Conservation (phyloP, 108 stramenopile species). For the Nannochloropsis gaditana region DNA sequence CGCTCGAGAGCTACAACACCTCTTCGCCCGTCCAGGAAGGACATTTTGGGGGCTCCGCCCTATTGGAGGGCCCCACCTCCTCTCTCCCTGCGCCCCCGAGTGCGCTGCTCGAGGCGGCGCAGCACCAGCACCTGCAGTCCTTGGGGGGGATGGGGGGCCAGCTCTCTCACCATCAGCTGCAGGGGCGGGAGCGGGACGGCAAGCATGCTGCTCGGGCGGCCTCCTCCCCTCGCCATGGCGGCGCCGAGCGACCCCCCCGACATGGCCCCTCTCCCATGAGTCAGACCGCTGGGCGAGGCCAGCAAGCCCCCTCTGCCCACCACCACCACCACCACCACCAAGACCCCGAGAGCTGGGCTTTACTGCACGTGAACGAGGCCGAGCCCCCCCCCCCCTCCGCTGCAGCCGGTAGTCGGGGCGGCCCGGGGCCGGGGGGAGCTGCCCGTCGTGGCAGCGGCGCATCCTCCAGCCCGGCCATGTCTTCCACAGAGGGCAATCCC, state of each 20-base stretch:
- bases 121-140: background rate
- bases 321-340: background rate
- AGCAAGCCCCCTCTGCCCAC: background rate
- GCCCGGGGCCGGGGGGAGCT: background rate
- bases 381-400: background rate
- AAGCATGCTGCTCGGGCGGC: background rate
- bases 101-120: background rate
- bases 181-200: background rate
- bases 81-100: background rate
- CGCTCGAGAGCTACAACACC: background rate
- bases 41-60: background rate
- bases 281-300: background rate
- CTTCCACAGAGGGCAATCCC: too few species aligned
- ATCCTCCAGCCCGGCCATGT: background rate
- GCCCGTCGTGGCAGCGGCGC: background rate
- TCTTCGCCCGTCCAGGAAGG: background rate
- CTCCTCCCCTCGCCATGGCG: background rate
- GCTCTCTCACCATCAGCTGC: background rate
- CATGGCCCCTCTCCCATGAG: background rate
- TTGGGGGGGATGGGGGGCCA: background rate
- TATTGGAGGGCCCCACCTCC: background rate
- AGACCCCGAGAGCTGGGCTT: background rate
- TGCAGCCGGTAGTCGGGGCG: background rate
- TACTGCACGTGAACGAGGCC: background rate
- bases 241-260: background rate